Conservation (phyloP, 768 basidiomycete genomes). For the Pulveroboletus sp. region DNA sequence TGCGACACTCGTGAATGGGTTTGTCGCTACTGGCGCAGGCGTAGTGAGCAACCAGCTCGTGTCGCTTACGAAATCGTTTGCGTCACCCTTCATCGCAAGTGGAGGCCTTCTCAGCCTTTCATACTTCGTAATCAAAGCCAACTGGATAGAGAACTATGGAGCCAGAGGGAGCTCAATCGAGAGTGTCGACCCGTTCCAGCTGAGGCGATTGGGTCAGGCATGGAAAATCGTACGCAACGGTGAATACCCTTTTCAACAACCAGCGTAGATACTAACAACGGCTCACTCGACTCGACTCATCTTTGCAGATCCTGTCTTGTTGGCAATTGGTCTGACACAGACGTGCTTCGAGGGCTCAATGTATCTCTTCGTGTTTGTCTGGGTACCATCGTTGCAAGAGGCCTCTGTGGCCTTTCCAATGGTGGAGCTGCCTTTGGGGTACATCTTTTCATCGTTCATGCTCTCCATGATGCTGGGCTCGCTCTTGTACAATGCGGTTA, state of each 20-base stretch:
- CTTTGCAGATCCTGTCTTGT: slow-evolving; percentile 52
- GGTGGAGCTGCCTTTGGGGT: slow-evolving; percentile 60
- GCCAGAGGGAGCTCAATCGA: slow-evolving; percentile 29
- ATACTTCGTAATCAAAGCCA: slow-evolving; percentile 52
- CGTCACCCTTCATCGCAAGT: slow-evolving; percentile 66
- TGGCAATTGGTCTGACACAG: slow-evolving; percentile 68
- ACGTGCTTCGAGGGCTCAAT: slow-evolving; percentile 84
- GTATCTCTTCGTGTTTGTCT: slow-evolving; percentile 83
- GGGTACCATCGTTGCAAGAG: slow-evolving; percentile 77
- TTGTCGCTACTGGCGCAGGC: slow-evolving; percentile 67
- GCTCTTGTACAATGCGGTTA: slow-evolving; percentile 58
- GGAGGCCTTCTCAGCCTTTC: slow-evolving; percentile 51
- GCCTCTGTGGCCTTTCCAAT: slow-evolving; percentile 36
- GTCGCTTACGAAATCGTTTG: slow-evolving; percentile 45
- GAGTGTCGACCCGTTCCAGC: slow-evolving; percentile 44
- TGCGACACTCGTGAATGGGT: slow-evolving; percentile 70
- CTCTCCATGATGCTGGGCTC: slow-evolving; percentile 81
- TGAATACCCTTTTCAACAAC: slow-evolving; percentile 16
- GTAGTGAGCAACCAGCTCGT: slow-evolving; percentile 68
- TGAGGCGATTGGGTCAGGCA: slow-evolving; percentile 52
- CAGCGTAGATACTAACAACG: neutral
- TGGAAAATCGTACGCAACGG: slow-evolving; percentile 56
- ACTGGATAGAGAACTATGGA: slow-evolving; percentile 75
- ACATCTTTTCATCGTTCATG: slow-evolving; percentile 82
- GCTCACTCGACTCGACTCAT: neutral